A percentile compares a stretch with the other conserved stretches of the same genome.
Conservation (phyloP, 345 rosid species). For the Aquilaria sinensis region DNA sequence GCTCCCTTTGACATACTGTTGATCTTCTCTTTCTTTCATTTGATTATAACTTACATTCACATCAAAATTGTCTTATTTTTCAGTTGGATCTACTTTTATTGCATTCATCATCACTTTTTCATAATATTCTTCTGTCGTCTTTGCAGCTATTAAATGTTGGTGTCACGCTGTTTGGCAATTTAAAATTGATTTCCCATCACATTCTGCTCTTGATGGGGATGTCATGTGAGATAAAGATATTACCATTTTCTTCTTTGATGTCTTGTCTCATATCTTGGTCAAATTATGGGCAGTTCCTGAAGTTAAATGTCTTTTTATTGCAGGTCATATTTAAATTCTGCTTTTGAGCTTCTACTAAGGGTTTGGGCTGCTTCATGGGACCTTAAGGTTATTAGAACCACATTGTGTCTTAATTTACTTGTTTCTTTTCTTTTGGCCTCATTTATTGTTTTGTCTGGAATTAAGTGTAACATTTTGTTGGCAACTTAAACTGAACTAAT, state of each 20-base stretch:
- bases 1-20: not conserved
- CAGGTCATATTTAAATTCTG: conserved; percentile 94
- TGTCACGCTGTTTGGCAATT: conserved; percentile 86
- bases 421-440: not conserved
- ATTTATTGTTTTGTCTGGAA: not conserved
- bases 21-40: not conserved
- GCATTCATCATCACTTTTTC: not conserved
- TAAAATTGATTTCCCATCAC: conserved; percentile 50
- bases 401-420: not conserved
- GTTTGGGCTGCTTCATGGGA: conserved; percentile 94
- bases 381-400: conserved; percentile 54
- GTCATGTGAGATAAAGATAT: conserved; percentile 66
- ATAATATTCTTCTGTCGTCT: conserved; percentile 15
- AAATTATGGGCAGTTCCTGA: conserved; percentile 4
- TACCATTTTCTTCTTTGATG: conserved; percentile 17
- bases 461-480: no score
- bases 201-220: conserved; percentile 67
- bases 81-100: no score
- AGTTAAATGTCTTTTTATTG: conserved; percentile 18
- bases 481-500: no score
- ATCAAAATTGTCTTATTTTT: no score
- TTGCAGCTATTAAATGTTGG: conserved; percentile 93
- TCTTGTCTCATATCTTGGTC: conserved; percentile 9
- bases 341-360: conserved; percentile 86
- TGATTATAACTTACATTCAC: no score